A percentile compares a stretch with the other conserved stretches of the same genome.
Evolutionary conservation across 371 early-diverging fungal genomes (phyloP).

Genomic region (Lichtheimia corymbifera): DNA sequence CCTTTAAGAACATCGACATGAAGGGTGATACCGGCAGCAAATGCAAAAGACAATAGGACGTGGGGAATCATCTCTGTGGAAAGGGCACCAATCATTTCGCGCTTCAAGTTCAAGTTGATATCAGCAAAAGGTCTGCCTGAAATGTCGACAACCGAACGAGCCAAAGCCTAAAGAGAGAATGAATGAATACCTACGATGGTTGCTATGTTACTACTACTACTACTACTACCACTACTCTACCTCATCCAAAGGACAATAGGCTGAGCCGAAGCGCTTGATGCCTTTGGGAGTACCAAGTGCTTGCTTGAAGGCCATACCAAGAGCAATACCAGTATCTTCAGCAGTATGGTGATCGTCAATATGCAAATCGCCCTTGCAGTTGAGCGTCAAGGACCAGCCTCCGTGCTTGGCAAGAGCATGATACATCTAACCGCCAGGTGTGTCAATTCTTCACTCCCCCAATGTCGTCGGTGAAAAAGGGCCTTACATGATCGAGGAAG

Average conservation of each 20-base stretch:
- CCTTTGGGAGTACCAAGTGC: constrained; percentile 91
- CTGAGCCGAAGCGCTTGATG: constrained; percentile 92
- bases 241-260: constrained; percentile 95
- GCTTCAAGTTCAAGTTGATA: constrained; percentile 81
- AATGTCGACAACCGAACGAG: constrained; percentile 95
- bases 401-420: constrained; percentile 95
- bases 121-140: constrained; percentile 91
- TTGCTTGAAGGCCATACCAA: constrained; percentile 90
- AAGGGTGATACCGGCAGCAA: constrained; percentile 89
- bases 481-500: constrained; percentile 89
- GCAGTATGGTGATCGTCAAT: constrained; percentile 98
- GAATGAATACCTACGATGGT: constrained; percentile 5
- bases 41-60: constrained; percentile 89
- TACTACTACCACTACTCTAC: too few relatives aligned
- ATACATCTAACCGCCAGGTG: constrained; percentile 71
- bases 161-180: constrained; percentile 63
- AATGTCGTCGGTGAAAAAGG: too few relatives aligned
- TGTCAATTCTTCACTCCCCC: not conserved
- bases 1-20: constrained; percentile 95
- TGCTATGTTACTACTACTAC: not conserved
- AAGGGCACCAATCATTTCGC: constrained; percentile 87
- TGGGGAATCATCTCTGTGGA: constrained; percentile 98
- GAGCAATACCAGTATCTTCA: constrained; percentile 93
- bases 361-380: constrained; percentile 89
- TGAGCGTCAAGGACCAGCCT: constrained; percentile 81